Conservation (phyloP, 768 basidiomycete species). For the Agaricus blazei region DNA sequence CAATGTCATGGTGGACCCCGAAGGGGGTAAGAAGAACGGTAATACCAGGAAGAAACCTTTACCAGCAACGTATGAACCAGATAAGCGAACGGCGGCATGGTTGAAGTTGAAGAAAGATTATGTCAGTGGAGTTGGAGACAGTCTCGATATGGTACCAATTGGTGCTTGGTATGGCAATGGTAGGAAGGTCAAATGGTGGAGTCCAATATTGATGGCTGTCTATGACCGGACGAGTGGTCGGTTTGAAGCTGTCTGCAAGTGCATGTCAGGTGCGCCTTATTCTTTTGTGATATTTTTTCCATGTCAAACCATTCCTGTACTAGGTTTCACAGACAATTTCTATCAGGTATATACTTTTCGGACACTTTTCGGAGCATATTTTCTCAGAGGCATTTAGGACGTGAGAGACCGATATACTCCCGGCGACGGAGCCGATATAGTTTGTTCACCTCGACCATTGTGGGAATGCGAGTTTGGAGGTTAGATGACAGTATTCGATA, state of each 20-base stretch:
- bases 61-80: conserved; percentile 86
- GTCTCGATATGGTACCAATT: conserved; percentile 65
- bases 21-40: conserved; percentile 25
- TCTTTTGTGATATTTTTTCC: neutral
- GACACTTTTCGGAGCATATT: neutral
- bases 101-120: conserved; percentile 93
- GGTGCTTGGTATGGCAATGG: conserved; percentile 91
- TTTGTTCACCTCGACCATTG: conserved; percentile 44
- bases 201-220: conserved; percentile 76
- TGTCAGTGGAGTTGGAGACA: conserved; percentile 72
- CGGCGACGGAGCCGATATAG: conserved; percentile 28
- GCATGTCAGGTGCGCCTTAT: conserved; percentile 66
- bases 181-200: conserved; percentile 89
- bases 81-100: conserved; percentile 85
- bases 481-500: conserved; percentile 20
- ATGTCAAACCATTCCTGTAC: neutral
- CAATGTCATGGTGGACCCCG: conserved; percentile 28
- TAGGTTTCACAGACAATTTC: conserved; percentile 82
- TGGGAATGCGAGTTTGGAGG: conserved; percentile 69
- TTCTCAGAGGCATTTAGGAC: conserved; percentile 31
- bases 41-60: conserved; percentile 55
- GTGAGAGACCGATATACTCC: conserved; percentile 61
- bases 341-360: conserved; percentile 51
- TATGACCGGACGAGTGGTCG: conserved; percentile 61
- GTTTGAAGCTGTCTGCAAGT: conserved; percentile 81